Evolutionary conservation across 164 flowering plant genomes (phyloP).

Genomic region (Hamamelis virginiana): DNA sequence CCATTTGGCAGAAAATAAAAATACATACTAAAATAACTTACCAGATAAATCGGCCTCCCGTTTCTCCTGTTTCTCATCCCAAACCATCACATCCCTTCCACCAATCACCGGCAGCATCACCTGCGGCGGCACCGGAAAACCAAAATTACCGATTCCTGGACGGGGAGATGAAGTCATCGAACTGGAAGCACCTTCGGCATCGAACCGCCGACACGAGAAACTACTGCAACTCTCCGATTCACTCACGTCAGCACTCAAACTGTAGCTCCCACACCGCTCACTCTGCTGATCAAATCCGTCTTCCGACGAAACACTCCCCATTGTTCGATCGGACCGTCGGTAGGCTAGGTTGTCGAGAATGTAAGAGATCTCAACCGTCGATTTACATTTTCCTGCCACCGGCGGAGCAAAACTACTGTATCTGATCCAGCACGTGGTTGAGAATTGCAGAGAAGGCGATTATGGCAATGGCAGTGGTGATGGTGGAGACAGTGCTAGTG

Average conservation of each 20-base stretch:
- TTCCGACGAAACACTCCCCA: slow-evolving; percentile 41
- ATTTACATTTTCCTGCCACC: too few species aligned
- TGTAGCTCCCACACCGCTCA: slow-evolving; percentile 62
- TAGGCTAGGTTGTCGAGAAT: not conserved
- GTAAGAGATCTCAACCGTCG: not conserved
- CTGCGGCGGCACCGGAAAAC: slow-evolving; percentile 28
- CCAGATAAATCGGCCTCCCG: slow-evolving; percentile 42
- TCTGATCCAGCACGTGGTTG: not conserved
- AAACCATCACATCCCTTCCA: slow-evolving; percentile 44
- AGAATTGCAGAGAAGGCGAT: not conserved
- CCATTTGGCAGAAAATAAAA: not conserved
- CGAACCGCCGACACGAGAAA: slow-evolving; percentile 42
- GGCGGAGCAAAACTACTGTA: too few species aligned
- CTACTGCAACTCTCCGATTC: slow-evolving; percentile 67
- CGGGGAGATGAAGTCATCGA: slow-evolving; percentile 39
- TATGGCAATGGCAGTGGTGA: not conserved
- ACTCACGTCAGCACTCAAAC: slow-evolving; percentile 65
- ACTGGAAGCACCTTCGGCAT: slow-evolving; percentile 34
- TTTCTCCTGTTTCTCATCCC: slow-evolving; percentile 44
- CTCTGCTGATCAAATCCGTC: slow-evolving; percentile 37
- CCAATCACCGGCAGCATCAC: slow-evolving; percentile 48
- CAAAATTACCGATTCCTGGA: slow-evolving; percentile 18
- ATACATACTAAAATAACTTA: slow-evolving; percentile 2
- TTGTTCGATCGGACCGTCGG: slow-evolving; percentile 2
- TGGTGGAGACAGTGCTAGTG: not conserved